These are phyloP conservation scores for Scleroderma citrinum DNA, from an alignment of 768 basidiomycete species.

Conservation along the genomic window DNA sequence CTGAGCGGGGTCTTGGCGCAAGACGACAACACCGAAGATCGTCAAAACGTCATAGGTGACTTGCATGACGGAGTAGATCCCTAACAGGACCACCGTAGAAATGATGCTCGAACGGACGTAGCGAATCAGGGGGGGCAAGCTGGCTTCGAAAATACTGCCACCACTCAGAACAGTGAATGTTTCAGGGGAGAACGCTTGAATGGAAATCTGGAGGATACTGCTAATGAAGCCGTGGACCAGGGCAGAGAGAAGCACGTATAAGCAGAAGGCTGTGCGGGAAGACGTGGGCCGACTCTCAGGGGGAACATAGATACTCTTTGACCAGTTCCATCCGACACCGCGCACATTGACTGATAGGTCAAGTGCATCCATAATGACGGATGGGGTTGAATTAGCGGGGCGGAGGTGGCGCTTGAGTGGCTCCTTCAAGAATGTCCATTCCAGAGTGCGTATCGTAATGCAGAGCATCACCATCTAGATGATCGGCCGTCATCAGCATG, in stretches of 20 bases:
- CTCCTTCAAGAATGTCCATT: conserved; percentile 4
- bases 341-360: conserved; percentile 50
- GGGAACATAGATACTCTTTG: conserved; percentile 25
- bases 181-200: conserved; percentile 41
- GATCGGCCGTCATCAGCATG: background rate
- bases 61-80: conserved; percentile 42
- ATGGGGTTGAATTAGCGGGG: background rate
- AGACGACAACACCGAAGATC: conserved; percentile 20
- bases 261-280: conserved; percentile 33
- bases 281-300: conserved; percentile 37
- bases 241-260: conserved; percentile 29
- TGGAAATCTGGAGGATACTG: conserved; percentile 39
- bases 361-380: conserved; percentile 32
- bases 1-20: conserved; percentile 22
- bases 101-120: conserved; percentile 38
- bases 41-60: conserved; percentile 21
- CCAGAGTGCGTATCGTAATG: conserved; percentile 3
- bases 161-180: conserved; percentile 21
- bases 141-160: conserved; percentile 29
- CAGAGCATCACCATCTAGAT: conserved; percentile 3
- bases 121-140: conserved; percentile 19
- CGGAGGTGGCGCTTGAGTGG: background rate
- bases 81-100: conserved; percentile 36
- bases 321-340: conserved; percentile 60
- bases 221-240: conserved; percentile 34